Evolutionary conservation across 257 asterid species (phyloP).

Genomic region (Solanum pimpinellifolium): DNA sequence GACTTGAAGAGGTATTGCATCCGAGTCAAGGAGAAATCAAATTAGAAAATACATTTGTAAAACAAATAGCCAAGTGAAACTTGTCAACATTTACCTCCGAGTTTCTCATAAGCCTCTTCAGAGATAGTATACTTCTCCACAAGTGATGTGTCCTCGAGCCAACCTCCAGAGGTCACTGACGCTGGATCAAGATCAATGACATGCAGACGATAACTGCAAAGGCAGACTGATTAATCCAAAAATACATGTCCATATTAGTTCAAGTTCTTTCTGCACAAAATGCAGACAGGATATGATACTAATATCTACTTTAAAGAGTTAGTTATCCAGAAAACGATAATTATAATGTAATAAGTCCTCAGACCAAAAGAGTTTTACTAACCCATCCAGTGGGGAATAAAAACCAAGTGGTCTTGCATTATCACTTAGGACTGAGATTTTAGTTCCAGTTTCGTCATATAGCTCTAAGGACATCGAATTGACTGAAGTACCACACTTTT

Average conservation of each 20-base stretch:
- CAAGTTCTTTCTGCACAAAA: neutral
- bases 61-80: neutral
- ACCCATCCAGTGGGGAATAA: slow-evolving; percentile 88
- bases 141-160: slow-evolving; percentile 93
- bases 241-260: neutral
- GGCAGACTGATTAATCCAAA: neutral
- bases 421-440: slow-evolving; percentile 52
- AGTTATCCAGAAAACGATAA: neutral
- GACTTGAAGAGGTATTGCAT: neutral
- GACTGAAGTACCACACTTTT: slow-evolving; percentile 84
- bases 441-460: slow-evolving; percentile 59
- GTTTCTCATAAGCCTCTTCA: slow-evolving; percentile 82
- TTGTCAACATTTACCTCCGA: slow-evolving; percentile 39
- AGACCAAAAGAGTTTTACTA: slow-evolving; percentile 1
- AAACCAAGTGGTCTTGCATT: slow-evolving; percentile 63
- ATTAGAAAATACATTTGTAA: neutral
- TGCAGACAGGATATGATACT: neutral
- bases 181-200: slow-evolving; percentile 84
- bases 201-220: slow-evolving; percentile 65
- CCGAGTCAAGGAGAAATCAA: neutral
- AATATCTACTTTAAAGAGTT: neutral
- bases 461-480: slow-evolving; percentile 80
- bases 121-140: slow-evolving; percentile 94
- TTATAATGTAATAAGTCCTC: neutral
- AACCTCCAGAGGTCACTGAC: slow-evolving; percentile 92